A percentile compares a stretch with the other conserved stretches of the same genome.
phyloP scores from a whole-genome alignment of 2,329 filamentous ascomycete genomes.

The Macroventuria anomochaeta region DNA sequence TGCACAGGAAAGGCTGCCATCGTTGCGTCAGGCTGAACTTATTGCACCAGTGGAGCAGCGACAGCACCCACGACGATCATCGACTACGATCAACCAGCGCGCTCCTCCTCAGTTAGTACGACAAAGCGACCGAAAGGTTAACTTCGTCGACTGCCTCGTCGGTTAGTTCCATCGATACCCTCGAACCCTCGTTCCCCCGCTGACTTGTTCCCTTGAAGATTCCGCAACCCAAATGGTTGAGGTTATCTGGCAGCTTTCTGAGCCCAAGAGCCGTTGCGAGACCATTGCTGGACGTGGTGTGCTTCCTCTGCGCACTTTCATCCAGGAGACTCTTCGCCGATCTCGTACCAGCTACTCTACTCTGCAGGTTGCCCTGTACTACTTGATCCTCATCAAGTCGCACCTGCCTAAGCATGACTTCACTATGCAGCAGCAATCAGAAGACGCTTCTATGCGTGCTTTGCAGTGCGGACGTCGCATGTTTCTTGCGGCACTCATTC shows the following conservation, averaged over 20 bases:
- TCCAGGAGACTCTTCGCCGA: conserved; percentile 93
- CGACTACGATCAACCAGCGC: conserved; percentile 62
- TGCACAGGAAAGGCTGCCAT: conserved; percentile 40
- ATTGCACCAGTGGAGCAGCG: conserved; percentile 67
- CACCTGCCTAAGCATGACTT: conserved; percentile 85
- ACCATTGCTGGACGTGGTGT: conserved; percentile 72
- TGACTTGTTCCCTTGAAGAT: conserved; percentile 65
- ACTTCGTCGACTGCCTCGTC: conserved; percentile 95
- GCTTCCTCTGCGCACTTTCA: conserved; percentile 90
- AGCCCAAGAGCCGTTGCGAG: conserved; percentile 76
- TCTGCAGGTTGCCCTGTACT: conserved; percentile 94
- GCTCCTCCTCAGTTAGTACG: conserved; percentile 79
- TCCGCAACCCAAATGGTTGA: conserved; percentile 97
- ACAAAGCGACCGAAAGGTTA: conserved; percentile 89
- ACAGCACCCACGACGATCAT: conserved; percentile 66
- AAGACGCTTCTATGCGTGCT: conserved; percentile 76
- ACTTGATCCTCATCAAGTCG: conserved; percentile 90
- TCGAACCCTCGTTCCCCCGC: conserved; percentile 45
- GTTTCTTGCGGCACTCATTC: conserved; percentile 92
- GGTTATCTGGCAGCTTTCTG: conserved; percentile 94
- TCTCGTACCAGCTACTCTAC: conserved; percentile 98
- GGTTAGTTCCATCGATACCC: conserved; percentile 69
- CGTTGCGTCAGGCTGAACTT: conserved; percentile 44
- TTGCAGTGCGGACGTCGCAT: conserved; percentile 96
- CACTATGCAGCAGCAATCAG: conserved; percentile 77